A percentile compares a stretch with the other conserved stretches of the same genome.
Conservation (phyloP, 108 stramenopile species). For the Cyclotella baltica region DNA sequence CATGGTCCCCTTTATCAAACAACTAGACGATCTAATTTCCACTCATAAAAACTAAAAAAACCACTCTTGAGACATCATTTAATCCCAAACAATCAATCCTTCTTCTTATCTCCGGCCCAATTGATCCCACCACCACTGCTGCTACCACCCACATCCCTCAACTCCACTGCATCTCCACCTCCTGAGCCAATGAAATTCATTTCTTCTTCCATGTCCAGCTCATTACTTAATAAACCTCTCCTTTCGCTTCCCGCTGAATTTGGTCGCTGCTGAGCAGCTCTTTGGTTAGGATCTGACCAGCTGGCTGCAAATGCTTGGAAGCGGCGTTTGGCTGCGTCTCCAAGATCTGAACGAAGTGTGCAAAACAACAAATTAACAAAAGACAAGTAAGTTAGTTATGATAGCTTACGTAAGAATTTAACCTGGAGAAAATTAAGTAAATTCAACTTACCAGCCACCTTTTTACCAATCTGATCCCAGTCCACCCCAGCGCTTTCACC, state of each 20-base stretch:
- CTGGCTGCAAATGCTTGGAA: slow-evolving; percentile 69
- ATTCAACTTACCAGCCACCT: slow-evolving; percentile 35
- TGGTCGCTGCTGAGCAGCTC: neutral
- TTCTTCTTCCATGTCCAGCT: slow-evolving; percentile 42
- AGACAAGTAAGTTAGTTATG: neutral
- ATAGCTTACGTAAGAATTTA: no score
- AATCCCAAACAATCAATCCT: no score
- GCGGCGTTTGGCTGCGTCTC: slow-evolving; percentile 68
- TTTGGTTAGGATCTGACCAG: slow-evolving; percentile 40
- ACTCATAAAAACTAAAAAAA: no score
- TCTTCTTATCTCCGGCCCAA: slow-evolving; percentile 37
- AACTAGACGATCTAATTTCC: no score
- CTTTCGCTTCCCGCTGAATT: slow-evolving; percentile 6
- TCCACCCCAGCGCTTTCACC: slow-evolving; percentile 6
- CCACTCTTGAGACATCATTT: no score
- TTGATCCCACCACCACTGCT: slow-evolving; percentile 17
- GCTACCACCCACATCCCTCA: slow-evolving; percentile 27
- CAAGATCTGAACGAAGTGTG: slow-evolving; percentile 57
- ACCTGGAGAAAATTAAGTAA: neutral
- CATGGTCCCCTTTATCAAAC: no score
- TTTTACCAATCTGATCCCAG: slow-evolving; percentile 42
- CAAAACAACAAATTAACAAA: neutral
- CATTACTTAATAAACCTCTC: slow-evolving; percentile 28
- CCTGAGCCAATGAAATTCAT: slow-evolving; percentile 38
- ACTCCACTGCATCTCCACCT: slow-evolving; percentile 29